Conservation (phyloP, 2,329 filamentous ascomycete genomes). For the Hypoxylon sp. region DNA sequence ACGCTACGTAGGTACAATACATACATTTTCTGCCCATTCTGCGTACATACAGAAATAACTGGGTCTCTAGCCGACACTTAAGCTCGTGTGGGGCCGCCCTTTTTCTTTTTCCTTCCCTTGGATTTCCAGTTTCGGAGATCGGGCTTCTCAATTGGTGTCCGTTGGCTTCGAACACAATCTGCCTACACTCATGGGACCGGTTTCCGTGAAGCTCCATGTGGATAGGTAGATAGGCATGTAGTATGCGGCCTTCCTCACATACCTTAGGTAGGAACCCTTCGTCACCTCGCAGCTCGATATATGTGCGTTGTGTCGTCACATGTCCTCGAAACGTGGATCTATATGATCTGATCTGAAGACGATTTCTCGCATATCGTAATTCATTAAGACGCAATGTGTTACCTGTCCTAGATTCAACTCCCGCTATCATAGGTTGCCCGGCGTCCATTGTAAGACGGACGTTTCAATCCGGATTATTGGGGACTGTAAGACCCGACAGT, state of each 20-base stretch:
- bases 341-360: constrained; percentile 5
- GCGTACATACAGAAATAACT: constrained; percentile 4
- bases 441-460: constrained; percentile 12
- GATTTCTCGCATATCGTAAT: background rate
- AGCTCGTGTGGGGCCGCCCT: constrained; percentile 34
- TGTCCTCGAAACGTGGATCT: background rate
- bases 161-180: background rate
- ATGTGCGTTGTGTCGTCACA: background rate
- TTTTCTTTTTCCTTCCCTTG: background rate
- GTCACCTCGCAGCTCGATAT: background rate
- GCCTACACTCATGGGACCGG: constrained; percentile 1
- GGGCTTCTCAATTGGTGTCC: constrained; percentile 2
- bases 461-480: constrained; percentile 2
- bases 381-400: constrained; percentile 11
- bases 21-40: background rate
- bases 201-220: background rate
- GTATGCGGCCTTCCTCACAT: background rate
- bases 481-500: constrained; percentile 17
- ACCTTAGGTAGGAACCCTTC: background rate
- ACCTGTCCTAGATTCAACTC: background rate
- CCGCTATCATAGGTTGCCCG: background rate
- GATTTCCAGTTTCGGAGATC: constrained; percentile 17
- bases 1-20: constrained; percentile 33
- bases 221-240: background rate
- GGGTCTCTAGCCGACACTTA: constrained; percentile 15